Evolutionary conservation across 257 asterid species (phyloP), one percentile per base, ranked within the genome.

Genomic region (Dorcoceras hygrometricum): DNA sequence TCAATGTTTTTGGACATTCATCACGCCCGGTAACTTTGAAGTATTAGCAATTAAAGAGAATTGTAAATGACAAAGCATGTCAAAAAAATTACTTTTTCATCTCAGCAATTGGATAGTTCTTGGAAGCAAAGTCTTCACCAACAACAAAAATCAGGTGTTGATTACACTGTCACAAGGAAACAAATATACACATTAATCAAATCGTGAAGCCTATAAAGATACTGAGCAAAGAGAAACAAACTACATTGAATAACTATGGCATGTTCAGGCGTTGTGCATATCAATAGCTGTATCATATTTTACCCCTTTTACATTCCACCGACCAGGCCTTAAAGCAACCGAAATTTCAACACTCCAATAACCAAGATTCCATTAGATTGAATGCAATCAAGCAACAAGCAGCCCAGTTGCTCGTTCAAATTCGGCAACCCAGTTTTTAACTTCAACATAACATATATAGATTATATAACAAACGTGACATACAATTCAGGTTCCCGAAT

Each of bases 61-160:
- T 18, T 16, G 25, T 5, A n/a, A 59, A 4, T 53, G 28, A 19
- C 26, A 68, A 27, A 16, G 22, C 57, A 75, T 24, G 59, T 19
- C 25, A 46, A 57, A 32, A 6, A 56, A 70, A 81, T 74, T 61
- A 71, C 72, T 68, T 71, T 65, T 63, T 57, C 71, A 78, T 75
- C 68, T 66, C 56, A 63, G 66, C 32, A 70, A 73, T 54, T 62
- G 11, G 66, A 76, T 24, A 27, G 54, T 57, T 57, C 55, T 12
- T 32, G 57, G 61, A 65, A 25, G 60, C 70, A 75, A 29, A 60
- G 73, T 67, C 82, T 29, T 54, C 25, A 54, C 57, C 66, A 18
- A 59, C 73, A 57, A 53, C 39, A 20, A 9, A 69, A 43, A 71
- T 48, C 55, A 12, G 53, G 68, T n/a, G n/a, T 71, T 59, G 57